phyloP scores from a whole-genome alignment of 2,329 filamentous ascomycete genomes.

The Fusarium praegraminearum region DNA sequence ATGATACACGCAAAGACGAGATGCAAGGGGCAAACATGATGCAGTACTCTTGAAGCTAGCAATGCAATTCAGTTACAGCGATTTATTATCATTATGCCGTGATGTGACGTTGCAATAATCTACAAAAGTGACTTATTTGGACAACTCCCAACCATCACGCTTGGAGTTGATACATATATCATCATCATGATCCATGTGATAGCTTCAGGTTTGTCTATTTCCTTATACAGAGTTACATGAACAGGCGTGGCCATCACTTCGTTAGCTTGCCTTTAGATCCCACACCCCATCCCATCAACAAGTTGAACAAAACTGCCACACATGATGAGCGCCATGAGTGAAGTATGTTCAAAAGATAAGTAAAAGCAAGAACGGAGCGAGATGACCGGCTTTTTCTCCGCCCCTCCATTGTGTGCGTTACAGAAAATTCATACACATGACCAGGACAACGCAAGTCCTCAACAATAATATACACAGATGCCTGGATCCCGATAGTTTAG shows the following conservation, averaged over 20 bases:
- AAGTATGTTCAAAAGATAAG: slow-evolving; percentile 25
- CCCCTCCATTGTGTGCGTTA: slow-evolving; percentile 30
- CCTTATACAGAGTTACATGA: slow-evolving; percentile 51
- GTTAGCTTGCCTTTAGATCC: slow-evolving; percentile 31
- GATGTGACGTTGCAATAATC: not conserved
- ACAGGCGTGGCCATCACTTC: slow-evolving; percentile 37
- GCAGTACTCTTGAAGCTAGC: not conserved
- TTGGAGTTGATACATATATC: not conserved
- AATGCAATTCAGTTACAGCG: not conserved
- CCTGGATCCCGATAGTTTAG: slow-evolving; percentile 12
- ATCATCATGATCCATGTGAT: slow-evolving; percentile 2
- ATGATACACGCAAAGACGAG: slow-evolving; percentile 14
- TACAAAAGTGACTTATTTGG: not conserved
- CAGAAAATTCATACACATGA: slow-evolving; percentile 34
- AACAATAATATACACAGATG: slow-evolving; percentile 50
- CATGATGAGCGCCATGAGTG: slow-evolving; percentile 28
- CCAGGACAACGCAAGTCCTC: slow-evolving; percentile 33
- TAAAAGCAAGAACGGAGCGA: slow-evolving; percentile 30
- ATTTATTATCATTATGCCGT: not conserved
- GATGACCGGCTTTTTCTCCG: slow-evolving; percentile 21
- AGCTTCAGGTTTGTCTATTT: slow-evolving; percentile 50
- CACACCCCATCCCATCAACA: slow-evolving; percentile 43
- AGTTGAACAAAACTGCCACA: slow-evolving; percentile 26
- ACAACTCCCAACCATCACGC: not conserved
- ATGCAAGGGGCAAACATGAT: slow-evolving; percentile 1